A percentile compares a stretch with the other conserved stretches of the same genome.
Conservation (phyloP, 2,329 filamentous ascomycete species). For the Ilyonectria robusta region DNA sequence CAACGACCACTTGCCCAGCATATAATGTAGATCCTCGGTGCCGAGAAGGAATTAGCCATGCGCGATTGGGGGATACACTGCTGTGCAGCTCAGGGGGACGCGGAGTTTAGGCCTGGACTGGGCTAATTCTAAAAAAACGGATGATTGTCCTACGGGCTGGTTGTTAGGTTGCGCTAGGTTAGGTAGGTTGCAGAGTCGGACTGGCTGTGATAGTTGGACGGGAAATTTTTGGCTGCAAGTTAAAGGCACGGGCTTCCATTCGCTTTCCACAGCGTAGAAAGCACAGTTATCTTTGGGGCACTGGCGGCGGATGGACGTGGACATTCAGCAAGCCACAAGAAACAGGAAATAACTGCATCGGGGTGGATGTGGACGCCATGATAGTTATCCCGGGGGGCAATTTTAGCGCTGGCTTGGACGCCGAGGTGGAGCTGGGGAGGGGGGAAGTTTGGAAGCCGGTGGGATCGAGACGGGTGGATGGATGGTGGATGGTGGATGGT, state of each 20-base stretch:
- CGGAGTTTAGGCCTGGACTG: neutral
- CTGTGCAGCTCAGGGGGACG: neutral
- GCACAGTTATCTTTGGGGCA: neutral
- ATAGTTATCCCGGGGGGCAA: neutral
- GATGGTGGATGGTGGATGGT: neutral
- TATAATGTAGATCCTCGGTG: neutral
- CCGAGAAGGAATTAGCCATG: neutral
- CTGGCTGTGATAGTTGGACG: neutral
- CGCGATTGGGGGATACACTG: neutral
- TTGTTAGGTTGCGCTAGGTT: conserved; percentile 16
- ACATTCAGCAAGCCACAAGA: neutral
- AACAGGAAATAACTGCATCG: neutral
- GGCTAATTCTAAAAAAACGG: conserved; percentile 13
- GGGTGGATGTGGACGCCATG: neutral
- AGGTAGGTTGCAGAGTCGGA: conserved; percentile 2
- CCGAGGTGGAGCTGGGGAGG: neutral
- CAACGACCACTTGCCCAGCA: neutral
- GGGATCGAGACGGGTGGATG: neutral
- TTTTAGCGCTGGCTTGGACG: neutral
- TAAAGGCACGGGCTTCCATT: conserved; percentile 10
- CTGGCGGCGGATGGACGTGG: neutral
- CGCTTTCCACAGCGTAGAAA: conserved; percentile 2
- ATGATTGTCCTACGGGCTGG: conserved; percentile 11
- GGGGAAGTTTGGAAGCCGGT: neutral
- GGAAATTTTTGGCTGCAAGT: conserved; percentile 1